These are phyloP conservation scores for Epichloe glyceriae DNA, from an alignment of 2,329 filamentous ascomycete species.

Conservation along the genomic window DNA sequence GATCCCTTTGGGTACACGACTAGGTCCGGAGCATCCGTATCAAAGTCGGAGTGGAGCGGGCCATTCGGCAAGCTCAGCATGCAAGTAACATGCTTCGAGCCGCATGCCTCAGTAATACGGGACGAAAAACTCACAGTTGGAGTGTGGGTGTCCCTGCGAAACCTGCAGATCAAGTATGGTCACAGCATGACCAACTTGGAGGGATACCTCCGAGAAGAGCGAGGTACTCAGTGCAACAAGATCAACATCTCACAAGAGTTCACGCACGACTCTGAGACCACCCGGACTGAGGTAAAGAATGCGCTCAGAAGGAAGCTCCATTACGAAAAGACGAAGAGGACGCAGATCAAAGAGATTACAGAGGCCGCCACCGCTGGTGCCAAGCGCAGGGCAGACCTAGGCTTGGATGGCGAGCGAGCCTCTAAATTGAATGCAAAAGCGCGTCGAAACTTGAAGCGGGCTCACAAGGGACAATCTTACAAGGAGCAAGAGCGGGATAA, in stretches of 20 bases:
- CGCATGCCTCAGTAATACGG: slow-evolving; percentile 48
- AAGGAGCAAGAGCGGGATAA: slow-evolving; percentile 6
- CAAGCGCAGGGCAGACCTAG: slow-evolving; percentile 23
- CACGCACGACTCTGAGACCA: slow-evolving; percentile 24
- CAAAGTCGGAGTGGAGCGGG: slow-evolving; percentile 46
- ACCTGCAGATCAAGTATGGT: slow-evolving; percentile 56
- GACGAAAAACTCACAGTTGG: slow-evolving; percentile 38
- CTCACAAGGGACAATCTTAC: not conserved
- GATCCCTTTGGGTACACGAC: slow-evolving; percentile 43
- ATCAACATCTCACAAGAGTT: slow-evolving; percentile 46
- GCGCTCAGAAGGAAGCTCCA: slow-evolving; percentile 50
- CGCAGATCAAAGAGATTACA: slow-evolving; percentile 23
- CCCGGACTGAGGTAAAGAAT: slow-evolving; percentile 38
- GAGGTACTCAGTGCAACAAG: slow-evolving; percentile 25
- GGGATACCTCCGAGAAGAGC: slow-evolving; percentile 56
- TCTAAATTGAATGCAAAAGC: slow-evolving; percentile 15
- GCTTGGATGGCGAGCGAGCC: slow-evolving; percentile 13
- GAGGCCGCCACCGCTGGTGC: slow-evolving; percentile 23
- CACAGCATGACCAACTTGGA: slow-evolving; percentile 47
- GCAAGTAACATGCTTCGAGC: slow-evolving; percentile 57
- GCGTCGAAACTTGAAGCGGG: slow-evolving; percentile 10
- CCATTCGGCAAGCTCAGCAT: slow-evolving; percentile 63
- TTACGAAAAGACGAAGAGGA: slow-evolving; percentile 42
- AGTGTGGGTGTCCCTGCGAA: slow-evolving; percentile 53
- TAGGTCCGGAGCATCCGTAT: slow-evolving; percentile 12